Conservation (phyloP, 768 basidiomycete genomes). For the Mycena amicta region DNA sequence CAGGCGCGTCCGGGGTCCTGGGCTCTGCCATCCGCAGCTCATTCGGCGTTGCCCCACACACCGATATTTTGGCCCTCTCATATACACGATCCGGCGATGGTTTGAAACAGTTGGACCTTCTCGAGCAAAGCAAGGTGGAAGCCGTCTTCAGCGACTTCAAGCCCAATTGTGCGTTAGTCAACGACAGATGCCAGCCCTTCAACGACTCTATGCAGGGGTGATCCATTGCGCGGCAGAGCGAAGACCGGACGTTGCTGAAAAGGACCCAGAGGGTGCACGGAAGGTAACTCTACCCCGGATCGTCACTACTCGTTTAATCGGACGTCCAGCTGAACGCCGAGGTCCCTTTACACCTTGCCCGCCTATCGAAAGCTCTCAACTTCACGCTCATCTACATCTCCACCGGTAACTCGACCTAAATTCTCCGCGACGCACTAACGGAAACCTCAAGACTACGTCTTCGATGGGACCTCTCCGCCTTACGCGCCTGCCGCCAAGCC, state of each 20-base stretch:
- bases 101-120: conserved; percentile 66
- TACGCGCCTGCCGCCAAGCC: conserved; percentile 74
- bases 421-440: not conserved
- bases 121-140: conserved; percentile 56
- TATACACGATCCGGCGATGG: conserved; percentile 63
- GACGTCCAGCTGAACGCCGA: conserved; percentile 70
- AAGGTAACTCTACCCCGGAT: conserved; percentile 42
- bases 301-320: not conserved
- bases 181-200: not conserved
- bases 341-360: conserved; percentile 73
- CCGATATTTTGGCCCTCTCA: conserved; percentile 69
- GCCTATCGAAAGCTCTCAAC: conserved; percentile 58
- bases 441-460: conserved; percentile 78
- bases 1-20: conserved; percentile 92
- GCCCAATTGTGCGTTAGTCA: conserved; percentile 70
- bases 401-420: conserved; percentile 54
- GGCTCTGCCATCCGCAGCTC: conserved; percentile 77
- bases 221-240: conserved; percentile 96
- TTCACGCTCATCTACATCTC: conserved; percentile 90
- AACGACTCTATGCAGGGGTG: conserved; percentile 55
- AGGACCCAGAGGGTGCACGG: conserved; percentile 72
- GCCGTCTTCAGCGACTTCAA: conserved; percentile 55
- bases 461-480: conserved; percentile 90
- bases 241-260: conserved; percentile 90
- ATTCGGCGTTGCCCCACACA: conserved; percentile 47